These are phyloP conservation scores for Endocarpon pusillum DNA, from an alignment of 495 filamentous ascomycete genomes.

Conservation along the genomic window DNA sequence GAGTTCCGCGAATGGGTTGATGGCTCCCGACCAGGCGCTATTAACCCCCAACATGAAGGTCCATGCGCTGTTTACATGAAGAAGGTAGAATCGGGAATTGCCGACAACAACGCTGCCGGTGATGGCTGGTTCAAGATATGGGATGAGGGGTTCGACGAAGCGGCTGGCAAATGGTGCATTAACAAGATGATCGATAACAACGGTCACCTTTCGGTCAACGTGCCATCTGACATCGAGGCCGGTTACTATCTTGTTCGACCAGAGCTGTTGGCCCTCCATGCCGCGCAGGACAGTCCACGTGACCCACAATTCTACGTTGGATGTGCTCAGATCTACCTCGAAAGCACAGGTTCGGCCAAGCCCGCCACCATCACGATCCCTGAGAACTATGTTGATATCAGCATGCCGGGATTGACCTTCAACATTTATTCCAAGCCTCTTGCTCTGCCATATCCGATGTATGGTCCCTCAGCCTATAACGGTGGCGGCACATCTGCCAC, in stretches of 20 bases:
- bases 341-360: slow-evolving; percentile 24
- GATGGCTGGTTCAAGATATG: slow-evolving; percentile 71
- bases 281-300: slow-evolving; percentile 29
- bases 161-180: slow-evolving; percentile 43
- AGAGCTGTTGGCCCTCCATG: slow-evolving; percentile 52
- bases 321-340: slow-evolving; percentile 53
- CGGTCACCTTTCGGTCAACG: slow-evolving; percentile 39
- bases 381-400: slow-evolving; percentile 39
- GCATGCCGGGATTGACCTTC: slow-evolving; percentile 37
- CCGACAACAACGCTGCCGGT: slow-evolving; percentile 30
- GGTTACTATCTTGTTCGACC: slow-evolving; percentile 53
- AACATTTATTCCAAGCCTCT: slow-evolving; percentile 37
- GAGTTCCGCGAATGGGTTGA: slow-evolving; percentile 46
- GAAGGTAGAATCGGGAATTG: slow-evolving; percentile 29
- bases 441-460: slow-evolving; percentile 33
- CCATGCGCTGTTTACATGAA: slow-evolving; percentile 64
- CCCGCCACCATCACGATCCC: slow-evolving; percentile 38
- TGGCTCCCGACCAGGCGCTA: slow-evolving; percentile 29
- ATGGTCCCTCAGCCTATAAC: slow-evolving; percentile 38
- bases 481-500: slow-evolving; percentile 3
- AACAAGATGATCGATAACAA: slow-evolving; percentile 45
- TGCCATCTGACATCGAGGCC: slow-evolving; percentile 40
- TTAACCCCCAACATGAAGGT: slow-evolving; percentile 49
- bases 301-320: slow-evolving; percentile 51
- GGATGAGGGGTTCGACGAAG: slow-evolving; percentile 42